A percentile compares a stretch with the other conserved stretches of the same genome.
Conservation (phyloP, 495 filamentous ascomycete species). For the Aspergillus leporis region DNA sequence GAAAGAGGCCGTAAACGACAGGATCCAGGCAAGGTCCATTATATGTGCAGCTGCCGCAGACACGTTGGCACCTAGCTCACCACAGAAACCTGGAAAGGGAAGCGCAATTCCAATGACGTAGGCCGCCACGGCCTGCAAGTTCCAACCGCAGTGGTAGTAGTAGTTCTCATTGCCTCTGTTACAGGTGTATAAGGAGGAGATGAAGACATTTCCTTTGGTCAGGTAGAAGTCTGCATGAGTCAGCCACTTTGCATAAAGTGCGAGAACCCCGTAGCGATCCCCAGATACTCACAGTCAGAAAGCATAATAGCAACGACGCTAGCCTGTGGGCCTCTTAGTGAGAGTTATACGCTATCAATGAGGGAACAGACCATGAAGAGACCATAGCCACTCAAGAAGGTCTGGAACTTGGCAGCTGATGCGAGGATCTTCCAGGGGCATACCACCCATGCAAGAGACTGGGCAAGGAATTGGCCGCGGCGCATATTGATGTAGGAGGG, state of each 20-base stretch:
- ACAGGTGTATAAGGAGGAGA: slow-evolving; percentile 37
- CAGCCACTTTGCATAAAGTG: background rate
- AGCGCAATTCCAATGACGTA: slow-evolving; percentile 58
- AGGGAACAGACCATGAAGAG: slow-evolving; percentile 33
- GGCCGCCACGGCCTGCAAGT: slow-evolving; percentile 59
- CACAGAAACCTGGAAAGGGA: slow-evolving; percentile 52
- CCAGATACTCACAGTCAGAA: slow-evolving; percentile 46
- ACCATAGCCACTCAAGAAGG: slow-evolving; percentile 49
- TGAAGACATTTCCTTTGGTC: slow-evolving; percentile 53
- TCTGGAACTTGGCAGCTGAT: slow-evolving; percentile 40
- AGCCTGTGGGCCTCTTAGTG: background rate
- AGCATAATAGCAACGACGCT: slow-evolving; percentile 58
- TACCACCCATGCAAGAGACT: slow-evolving; percentile 36
- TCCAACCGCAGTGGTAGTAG: slow-evolving; percentile 44
- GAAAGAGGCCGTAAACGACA: slow-evolving; percentile 38
- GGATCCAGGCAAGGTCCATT: slow-evolving; percentile 39
- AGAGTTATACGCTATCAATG: background rate
- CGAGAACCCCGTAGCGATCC: background rate
- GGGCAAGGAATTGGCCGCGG: slow-evolving; percentile 36
- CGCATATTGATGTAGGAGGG: slow-evolving; percentile 38
- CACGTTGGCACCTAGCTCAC: slow-evolving; percentile 32
- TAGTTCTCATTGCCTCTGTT: slow-evolving; percentile 35
- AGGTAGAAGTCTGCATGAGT: slow-evolving; percentile 48
- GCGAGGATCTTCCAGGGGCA: slow-evolving; percentile 53
- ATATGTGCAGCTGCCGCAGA: slow-evolving; percentile 31